These are phyloP conservation scores for Apiotrichum brassicae DNA, from an alignment of 1,284 basidiomycete species.

Conservation along the genomic window DNA sequence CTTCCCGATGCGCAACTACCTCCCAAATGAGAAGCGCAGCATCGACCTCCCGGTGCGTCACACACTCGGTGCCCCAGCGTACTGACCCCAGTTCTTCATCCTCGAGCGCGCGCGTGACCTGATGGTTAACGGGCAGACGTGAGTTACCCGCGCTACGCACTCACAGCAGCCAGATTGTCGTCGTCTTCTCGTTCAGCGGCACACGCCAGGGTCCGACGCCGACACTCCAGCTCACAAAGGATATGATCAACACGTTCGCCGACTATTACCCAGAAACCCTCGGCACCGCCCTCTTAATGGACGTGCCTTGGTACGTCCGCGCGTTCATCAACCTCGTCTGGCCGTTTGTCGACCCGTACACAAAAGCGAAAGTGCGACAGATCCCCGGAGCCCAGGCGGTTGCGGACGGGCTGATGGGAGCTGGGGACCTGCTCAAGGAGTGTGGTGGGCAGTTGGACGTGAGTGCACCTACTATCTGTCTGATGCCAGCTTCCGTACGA, in stretches of 20 bases:
- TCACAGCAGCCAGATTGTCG: conserved; percentile 19
- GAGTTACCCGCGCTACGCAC: neutral
- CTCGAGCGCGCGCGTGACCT: conserved; percentile 40
- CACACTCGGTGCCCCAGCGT: neutral
- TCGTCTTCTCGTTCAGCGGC: conserved; percentile 40
- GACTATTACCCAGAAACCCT: conserved; percentile 35
- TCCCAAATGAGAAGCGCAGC: conserved; percentile 20
- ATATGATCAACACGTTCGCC: conserved; percentile 4
- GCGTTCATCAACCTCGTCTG: conserved; percentile 38
- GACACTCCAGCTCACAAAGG: conserved; percentile 17
- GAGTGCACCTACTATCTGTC: too few species aligned
- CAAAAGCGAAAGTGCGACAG: conserved; percentile 31
- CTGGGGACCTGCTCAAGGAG: conserved; percentile 23
- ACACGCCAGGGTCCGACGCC: conserved; percentile 35
- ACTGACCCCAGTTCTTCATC: conserved; percentile 28
- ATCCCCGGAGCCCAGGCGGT: conserved; percentile 15
- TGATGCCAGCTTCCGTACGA: conserved; percentile 22
- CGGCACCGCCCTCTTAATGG: conserved; percentile 24
- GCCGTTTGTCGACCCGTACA: conserved; percentile 39
- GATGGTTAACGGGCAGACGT: conserved; percentile 28
- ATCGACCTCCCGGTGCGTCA: conserved; percentile 16
- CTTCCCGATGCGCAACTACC: conserved; percentile 31
- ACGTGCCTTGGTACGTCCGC: conserved; percentile 36
- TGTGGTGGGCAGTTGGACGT: conserved; percentile 35
- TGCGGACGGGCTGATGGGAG: conserved; percentile 17